These are phyloP conservation scores for Corymbia maculata DNA, from an alignment of 345 rosid genomes.

Conservation along the genomic window DNA sequence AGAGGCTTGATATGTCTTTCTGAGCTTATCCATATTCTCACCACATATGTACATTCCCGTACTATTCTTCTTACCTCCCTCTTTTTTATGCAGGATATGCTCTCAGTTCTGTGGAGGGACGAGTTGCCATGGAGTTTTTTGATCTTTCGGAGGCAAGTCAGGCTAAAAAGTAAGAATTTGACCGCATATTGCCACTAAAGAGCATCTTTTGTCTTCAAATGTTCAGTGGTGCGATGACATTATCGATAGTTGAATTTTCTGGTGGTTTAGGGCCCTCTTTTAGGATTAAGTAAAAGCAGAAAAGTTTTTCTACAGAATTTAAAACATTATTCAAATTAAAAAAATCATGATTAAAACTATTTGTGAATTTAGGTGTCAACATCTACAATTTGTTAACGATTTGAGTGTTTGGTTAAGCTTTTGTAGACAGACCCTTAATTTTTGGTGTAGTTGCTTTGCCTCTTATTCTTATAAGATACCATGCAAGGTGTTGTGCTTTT, in stretches of 20 bases:
- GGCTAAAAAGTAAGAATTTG: slow-evolving; percentile 71
- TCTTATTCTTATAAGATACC: not conserved
- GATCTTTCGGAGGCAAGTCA: slow-evolving; percentile 91
- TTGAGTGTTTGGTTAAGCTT: not conserved
- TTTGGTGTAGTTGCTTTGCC: not conserved
- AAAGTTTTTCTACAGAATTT: not conserved
- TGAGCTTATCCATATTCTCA: not conserved
- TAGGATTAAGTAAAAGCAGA: not conserved
- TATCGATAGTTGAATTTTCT: not conserved
- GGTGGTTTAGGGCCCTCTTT: not conserved
- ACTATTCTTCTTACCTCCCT: not conserved
- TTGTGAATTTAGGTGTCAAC: not conserved
- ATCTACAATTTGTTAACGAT: not conserved
- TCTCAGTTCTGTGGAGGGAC: slow-evolving; percentile 92
- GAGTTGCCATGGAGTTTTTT: slow-evolving; percentile 98
- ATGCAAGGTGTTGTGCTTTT: not conserved
- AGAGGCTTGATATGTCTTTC: not conserved
- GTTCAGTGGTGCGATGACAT: not conserved
- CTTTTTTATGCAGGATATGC: slow-evolving; percentile 73
- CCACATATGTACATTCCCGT: not conserved
- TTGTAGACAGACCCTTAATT: not conserved
- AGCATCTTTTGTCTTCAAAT: not conserved
- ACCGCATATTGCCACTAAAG: not conserved
- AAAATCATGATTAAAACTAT: not conserved
- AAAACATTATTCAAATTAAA: not conserved